A percentile compares a stretch with the other conserved stretches of the same genome.
phyloP scores from a whole-genome alignment of 192 early-diverging fungal genomes.

The Coemansia sp. region DNA sequence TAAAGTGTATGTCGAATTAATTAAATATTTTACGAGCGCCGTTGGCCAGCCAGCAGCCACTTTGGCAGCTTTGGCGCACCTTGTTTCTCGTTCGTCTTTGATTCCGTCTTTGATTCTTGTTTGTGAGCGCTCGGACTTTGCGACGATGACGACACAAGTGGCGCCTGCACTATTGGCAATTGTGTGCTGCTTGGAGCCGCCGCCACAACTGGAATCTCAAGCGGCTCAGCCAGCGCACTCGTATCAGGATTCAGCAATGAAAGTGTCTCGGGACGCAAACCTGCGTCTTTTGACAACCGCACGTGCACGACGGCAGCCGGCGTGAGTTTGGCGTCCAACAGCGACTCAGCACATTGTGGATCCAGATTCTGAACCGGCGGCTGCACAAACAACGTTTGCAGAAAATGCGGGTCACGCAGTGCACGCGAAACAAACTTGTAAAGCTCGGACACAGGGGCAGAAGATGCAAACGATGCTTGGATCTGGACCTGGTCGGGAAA shows the following conservation, averaged over 20 bases:
- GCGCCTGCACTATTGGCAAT: background rate
- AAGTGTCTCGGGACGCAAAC: background rate
- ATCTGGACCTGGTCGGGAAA: conserved; percentile 77
- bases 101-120: background rate
- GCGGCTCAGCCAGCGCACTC: conserved; percentile 17
- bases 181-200: background rate
- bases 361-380: conserved; percentile 34
- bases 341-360: background rate
- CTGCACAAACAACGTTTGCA: conserved; percentile 32
- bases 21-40: conserved; percentile 6
- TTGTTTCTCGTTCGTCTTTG: background rate
- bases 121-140: conserved; percentile 5
- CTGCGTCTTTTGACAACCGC: conserved; percentile 8
- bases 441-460: conserved; percentile 51
- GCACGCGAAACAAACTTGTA: conserved; percentile 22
- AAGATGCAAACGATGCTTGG: conserved; percentile 73
- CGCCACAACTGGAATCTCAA: conserved; percentile 4
- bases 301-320: conserved; percentile 50
- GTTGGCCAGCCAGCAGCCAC: conserved; percentile 48
- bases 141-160: background rate
- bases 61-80: conserved; percentile 34
- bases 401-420: conserved; percentile 8
- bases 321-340: conserved; percentile 37
- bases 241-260: conserved; percentile 17
- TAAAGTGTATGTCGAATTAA: background rate